A percentile compares a stretch with the other conserved stretches of the same genome.
phyloP scores from a whole-genome alignment of 1,284 basidiomycete genomes.

The Leccinum laetum region DNA sequence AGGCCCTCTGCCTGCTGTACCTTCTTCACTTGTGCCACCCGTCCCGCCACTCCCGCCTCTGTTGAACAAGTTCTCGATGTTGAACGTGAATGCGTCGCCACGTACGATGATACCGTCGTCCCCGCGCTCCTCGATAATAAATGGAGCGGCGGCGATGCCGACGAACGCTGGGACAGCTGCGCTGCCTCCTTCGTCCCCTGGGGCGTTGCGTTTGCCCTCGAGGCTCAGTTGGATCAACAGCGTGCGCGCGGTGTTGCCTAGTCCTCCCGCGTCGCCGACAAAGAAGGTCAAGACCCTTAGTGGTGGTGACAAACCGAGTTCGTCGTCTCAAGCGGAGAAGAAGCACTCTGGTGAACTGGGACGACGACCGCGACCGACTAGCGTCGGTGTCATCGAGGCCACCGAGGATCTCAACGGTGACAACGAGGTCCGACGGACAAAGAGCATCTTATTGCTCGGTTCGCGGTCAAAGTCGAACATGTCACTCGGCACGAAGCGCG shows the following conservation, averaged over 20 bases:
- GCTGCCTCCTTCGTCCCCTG: conserved; percentile 28
- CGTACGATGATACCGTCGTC: conserved; percentile 5
- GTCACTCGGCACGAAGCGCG: conserved; percentile 29
- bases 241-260: conserved; percentile 30
- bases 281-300: neutral
- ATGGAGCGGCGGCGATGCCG: conserved; percentile 5
- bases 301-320: neutral
- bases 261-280: conserved; percentile 31
- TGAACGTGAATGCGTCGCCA: conserved; percentile 4
- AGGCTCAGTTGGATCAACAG: conserved; percentile 31
- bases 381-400: conserved; percentile 32
- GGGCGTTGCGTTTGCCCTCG: conserved; percentile 31
- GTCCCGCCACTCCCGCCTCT: conserved; percentile 19
- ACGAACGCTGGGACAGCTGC: conserved; percentile 10
- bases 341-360: conserved; percentile 12
- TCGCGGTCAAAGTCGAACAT: conserved; percentile 29
- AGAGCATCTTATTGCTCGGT: conserved; percentile 33
- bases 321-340: conserved; percentile 16
- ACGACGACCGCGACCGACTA: conserved; percentile 22
- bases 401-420: conserved; percentile 17
- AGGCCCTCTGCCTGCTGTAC: conserved; percentile 32
- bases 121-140: conserved; percentile 6
- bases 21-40: conserved; percentile 19
- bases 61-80: conserved; percentile 14
- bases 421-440: conserved; percentile 28